phyloP scores from a whole-genome alignment of 108 stramenopile species.

The Stephanodiscus triporus region DNA sequence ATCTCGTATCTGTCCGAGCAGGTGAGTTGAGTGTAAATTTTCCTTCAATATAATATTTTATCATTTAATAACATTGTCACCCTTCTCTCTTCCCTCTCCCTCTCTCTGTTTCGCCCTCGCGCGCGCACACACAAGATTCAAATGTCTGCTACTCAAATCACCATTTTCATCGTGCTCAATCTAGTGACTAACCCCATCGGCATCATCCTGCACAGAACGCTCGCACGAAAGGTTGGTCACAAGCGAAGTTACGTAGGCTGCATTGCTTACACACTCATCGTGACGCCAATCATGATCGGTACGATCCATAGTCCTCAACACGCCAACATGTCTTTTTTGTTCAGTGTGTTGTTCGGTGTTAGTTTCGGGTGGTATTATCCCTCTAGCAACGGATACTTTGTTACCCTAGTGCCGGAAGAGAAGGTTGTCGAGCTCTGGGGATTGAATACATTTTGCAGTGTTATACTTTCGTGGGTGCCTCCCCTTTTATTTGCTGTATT shows the following conservation, averaged over 20 bases:
- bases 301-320: slow-evolving; percentile 25
- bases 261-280: slow-evolving; percentile 17
- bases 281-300: slow-evolving; percentile 21
- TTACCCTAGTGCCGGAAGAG: slow-evolving; percentile 27
- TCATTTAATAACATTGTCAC: too few species aligned
- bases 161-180: slow-evolving; percentile 32
- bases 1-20: slow-evolving; percentile 32
- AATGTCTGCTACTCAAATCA: slow-evolving; percentile 22
- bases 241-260: slow-evolving; percentile 28
- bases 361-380: slow-evolving; percentile 51
- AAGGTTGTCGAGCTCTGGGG: slow-evolving; percentile 49
- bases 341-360: slow-evolving; percentile 38
- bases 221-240: slow-evolving; percentile 31
- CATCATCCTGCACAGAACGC: slow-evolving; percentile 14
- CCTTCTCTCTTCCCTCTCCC: background rate
- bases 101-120: background rate
- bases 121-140: slow-evolving; percentile 9
- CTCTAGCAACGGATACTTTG: slow-evolving; percentile 24
- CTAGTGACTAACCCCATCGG: slow-evolving; percentile 29
- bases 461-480: slow-evolving; percentile 45
- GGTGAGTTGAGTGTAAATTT: too few species aligned
- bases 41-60: too few species aligned
- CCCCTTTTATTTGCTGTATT: slow-evolving; percentile 35
- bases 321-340: slow-evolving; percentile 22
- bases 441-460: slow-evolving; percentile 39